These are phyloP conservation scores for Paxillus involutus DNA, from an alignment of 768 basidiomycete species.

Conservation along the genomic window DNA sequence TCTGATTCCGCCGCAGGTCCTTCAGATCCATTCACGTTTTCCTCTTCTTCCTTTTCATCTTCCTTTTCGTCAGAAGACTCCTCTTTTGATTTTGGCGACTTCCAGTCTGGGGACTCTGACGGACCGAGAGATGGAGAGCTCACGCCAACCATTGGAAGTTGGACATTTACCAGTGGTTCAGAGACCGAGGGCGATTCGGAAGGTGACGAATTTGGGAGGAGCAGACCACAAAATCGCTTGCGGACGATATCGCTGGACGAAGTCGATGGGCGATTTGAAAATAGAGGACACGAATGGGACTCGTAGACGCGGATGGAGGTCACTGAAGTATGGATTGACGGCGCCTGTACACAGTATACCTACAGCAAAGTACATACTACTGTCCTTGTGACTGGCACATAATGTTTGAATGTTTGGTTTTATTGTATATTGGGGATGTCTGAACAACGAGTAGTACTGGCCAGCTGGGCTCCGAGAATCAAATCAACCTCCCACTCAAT, in stretches of 20 bases:
- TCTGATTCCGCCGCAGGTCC: slow-evolving; percentile 56
- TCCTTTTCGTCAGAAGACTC: slow-evolving; percentile 66
- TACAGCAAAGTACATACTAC: neutral
- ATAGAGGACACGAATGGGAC: slow-evolving; percentile 16
- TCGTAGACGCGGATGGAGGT: slow-evolving; percentile 1
- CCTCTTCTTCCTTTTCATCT: slow-evolving; percentile 44
- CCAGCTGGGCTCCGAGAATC: too few species aligned
- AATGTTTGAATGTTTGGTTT: slow-evolving; percentile 1
- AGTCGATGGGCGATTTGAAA: slow-evolving; percentile 22
- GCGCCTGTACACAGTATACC: slow-evolving; percentile 17
- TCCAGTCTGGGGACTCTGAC: slow-evolving; percentile 49
- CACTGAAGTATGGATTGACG: neutral
- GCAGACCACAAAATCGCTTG: slow-evolving; percentile 15
- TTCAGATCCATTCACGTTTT: slow-evolving; percentile 54
- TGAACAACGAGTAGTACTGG: too few species aligned
- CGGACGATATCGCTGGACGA: slow-evolving; percentile 29
- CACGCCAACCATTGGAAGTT: slow-evolving; percentile 68
- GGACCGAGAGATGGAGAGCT: slow-evolving; percentile 40
- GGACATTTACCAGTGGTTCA: slow-evolving; percentile 58
- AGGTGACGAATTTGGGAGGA: slow-evolving; percentile 29
- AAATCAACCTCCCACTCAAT: too few species aligned
- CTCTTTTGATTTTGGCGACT: slow-evolving; percentile 80
- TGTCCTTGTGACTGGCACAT: slow-evolving; percentile 13
- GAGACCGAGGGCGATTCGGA: slow-evolving; percentile 31
- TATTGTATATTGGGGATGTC: too few species aligned